phyloP scores from a whole-genome alignment of 129 eudicot genomes.

The Saussurea involucrata region DNA sequence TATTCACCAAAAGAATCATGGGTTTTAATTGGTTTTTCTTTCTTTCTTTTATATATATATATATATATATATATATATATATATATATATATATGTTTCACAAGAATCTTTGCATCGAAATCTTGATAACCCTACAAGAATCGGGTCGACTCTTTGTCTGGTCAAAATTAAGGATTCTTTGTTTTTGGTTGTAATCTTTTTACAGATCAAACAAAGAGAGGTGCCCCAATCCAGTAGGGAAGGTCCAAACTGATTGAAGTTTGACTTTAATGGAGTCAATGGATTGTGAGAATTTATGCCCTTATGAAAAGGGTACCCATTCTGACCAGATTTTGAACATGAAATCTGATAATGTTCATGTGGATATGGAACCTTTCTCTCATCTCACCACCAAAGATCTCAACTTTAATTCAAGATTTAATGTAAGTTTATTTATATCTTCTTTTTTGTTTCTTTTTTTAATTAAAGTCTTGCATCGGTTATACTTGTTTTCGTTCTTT shows the following conservation, averaged over 20 bases:
- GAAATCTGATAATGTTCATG: slow-evolving; percentile 32
- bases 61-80: too few relatives aligned
- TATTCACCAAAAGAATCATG: not conserved
- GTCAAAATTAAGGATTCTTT: slow-evolving; percentile 1
- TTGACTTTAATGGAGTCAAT: slow-evolving; percentile 32
- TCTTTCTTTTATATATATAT: too few relatives aligned
- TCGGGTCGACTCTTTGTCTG: not conserved
- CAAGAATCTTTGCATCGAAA: slow-evolving; percentile 1
- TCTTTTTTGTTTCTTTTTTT: not conserved
- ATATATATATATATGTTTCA: too few relatives aligned
- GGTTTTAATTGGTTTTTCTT: not conserved
- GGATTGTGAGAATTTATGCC: slow-evolving; percentile 15
- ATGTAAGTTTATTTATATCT: slow-evolving; percentile 6
- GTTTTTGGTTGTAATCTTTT: slow-evolving; percentile 1
- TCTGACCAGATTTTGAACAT: slow-evolving; percentile 26
- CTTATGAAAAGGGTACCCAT: slow-evolving; percentile 18
- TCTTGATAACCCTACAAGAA: not conserved
- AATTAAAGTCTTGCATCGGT: not conserved
- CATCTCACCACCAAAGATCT: slow-evolving; percentile 26
- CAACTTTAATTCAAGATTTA: slow-evolving; percentile 16
- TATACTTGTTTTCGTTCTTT: too few relatives aligned
- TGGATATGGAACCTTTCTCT: slow-evolving; percentile 33
- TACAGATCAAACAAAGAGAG: slow-evolving; percentile 21
- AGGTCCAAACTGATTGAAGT: slow-evolving; percentile 4
- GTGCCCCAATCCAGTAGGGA: slow-evolving; percentile 7